phyloP scores from a whole-genome alignment of 441 rosid genomes.

The Metrosideros polymorpha region DNA sequence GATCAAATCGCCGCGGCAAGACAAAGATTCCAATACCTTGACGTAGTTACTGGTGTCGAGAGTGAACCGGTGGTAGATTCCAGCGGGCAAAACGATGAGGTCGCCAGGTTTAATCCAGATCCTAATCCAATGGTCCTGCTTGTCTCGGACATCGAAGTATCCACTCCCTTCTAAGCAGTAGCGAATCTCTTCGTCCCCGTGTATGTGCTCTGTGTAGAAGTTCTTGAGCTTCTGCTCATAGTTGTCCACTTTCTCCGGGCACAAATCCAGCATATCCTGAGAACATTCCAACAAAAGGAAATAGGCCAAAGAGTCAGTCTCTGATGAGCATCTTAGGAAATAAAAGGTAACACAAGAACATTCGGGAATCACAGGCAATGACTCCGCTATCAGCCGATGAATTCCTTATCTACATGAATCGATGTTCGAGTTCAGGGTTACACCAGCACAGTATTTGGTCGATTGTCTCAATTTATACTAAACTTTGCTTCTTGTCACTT shows the following conservation, averaged over 20 bases:
- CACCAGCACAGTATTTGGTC: background rate
- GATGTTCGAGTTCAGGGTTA: background rate
- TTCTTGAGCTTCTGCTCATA: slow-evolving; percentile 78
- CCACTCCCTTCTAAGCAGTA: slow-evolving; percentile 79
- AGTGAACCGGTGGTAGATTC: slow-evolving; percentile 85
- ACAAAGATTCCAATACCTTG: slow-evolving; percentile 34
- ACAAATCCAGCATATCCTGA: slow-evolving; percentile 73
- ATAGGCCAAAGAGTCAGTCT: background rate
- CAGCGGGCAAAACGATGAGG: slow-evolving; percentile 69
- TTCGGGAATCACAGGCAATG: background rate
- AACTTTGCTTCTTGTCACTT: background rate
- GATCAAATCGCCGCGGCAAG: accelerated
- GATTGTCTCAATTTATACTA: background rate
- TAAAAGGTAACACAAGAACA: background rate
- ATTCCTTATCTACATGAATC: background rate
- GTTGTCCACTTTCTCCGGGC: slow-evolving; percentile 71
- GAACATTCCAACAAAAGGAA: background rate
- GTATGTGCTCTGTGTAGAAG: slow-evolving; percentile 83
- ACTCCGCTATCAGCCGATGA: background rate
- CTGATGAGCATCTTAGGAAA: background rate
- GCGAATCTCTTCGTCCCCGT: slow-evolving; percentile 82
- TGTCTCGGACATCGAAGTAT: slow-evolving; percentile 77
- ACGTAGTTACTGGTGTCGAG: slow-evolving; percentile 61
- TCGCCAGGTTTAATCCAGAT: slow-evolving; percentile 65
- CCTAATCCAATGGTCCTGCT: slow-evolving; percentile 63